Evolutionary conservation across 2,329 filamentous ascomycete genomes (phyloP).

Genomic region (Aspergillus intermedius): DNA sequence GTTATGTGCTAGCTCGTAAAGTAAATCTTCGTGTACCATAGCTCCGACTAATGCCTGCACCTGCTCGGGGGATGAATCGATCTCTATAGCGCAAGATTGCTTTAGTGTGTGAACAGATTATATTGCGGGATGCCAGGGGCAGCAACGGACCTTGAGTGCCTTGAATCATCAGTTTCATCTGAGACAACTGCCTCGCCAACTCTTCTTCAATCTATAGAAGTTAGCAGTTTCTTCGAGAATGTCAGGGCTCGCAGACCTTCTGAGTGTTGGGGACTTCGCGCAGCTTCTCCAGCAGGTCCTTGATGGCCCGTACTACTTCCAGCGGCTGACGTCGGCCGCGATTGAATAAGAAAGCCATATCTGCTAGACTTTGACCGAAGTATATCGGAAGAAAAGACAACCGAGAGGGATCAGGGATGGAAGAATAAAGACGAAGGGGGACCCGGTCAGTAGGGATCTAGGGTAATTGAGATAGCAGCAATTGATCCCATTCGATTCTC

Average conservation of each 20-base stretch:
- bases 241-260: conserved; percentile 42
- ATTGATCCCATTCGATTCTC: not conserved
- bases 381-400: conserved; percentile 10
- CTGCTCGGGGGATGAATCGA: conserved; percentile 78
- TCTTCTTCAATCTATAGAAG: conserved; percentile 68
- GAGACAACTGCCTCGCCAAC: conserved; percentile 72
- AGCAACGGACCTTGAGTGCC: conserved; percentile 68
- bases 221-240: conserved; percentile 5
- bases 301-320: conserved; percentile 57
- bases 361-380: conserved; percentile 1
- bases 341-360: conserved; percentile 66
- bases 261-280: conserved; percentile 51
- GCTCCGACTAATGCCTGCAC: conserved; percentile 78
- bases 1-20: conserved; percentile 73
- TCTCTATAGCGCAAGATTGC: conserved; percentile 50
- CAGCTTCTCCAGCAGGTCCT: conserved; percentile 57
- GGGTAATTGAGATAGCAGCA: not conserved
- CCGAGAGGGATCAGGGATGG: conserved; percentile 1
- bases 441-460: conserved; percentile 2
- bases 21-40: conserved; percentile 81
- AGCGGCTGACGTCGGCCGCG: conserved; percentile 55
- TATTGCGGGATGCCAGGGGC: conserved; percentile 1
- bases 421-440: not conserved
- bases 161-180: conserved; percentile 91
- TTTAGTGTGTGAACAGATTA: not conserved